phyloP scores from a whole-genome alignment of 331 rosid species.

The Dryas integrifolia region DNA sequence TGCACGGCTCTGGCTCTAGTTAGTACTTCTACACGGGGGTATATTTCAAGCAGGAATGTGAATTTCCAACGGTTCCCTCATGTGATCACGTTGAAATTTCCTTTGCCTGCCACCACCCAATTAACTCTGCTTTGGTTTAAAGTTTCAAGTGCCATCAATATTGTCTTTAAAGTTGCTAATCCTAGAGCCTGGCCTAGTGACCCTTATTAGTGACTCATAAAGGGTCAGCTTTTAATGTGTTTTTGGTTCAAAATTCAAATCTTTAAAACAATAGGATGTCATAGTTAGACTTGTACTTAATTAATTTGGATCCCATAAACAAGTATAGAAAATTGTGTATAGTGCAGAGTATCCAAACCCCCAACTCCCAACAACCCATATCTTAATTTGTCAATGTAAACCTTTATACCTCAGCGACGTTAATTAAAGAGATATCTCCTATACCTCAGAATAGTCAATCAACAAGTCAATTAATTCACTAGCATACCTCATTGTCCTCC shows the following conservation, averaged over 20 bases:
- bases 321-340: no score
- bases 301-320: no score
- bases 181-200: no score
- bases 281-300: no score
- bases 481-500: not conserved
- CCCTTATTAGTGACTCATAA: no score
- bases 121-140: not conserved
- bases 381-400: not conserved
- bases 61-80: not conserved
- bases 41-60: not conserved
- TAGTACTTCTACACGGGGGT: not conserved
- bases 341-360: constrained; percentile 17
- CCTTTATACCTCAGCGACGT: constrained; percentile 24
- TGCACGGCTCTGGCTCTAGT: no score
- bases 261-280: no score
- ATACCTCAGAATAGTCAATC: not conserved
- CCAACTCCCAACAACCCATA: constrained; percentile 35
- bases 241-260: no score
- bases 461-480: not conserved
- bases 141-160: not conserved
- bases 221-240: no score
- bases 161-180: not conserved
- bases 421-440: not conserved
- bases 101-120: not conserved
- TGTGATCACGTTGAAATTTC: not conserved